Percentiles rank a stretch among this genome's conserved stretches.
Evolutionary conservation across 2,329 filamentous ascomycete species (phyloP).

Genomic region (Leptographium radiaticola): DNA sequence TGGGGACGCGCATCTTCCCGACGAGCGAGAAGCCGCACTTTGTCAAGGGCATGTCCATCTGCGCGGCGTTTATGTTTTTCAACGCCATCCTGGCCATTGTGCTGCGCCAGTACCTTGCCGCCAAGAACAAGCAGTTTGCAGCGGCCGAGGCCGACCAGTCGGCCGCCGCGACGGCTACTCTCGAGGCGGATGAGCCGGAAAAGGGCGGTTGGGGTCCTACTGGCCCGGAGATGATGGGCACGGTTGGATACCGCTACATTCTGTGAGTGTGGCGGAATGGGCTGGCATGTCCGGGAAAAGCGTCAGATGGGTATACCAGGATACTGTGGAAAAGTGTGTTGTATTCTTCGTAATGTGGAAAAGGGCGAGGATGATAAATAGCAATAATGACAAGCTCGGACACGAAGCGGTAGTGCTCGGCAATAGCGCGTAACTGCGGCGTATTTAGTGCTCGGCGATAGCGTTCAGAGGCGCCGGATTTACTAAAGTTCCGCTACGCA

Average conservation of each 20-base stretch:
- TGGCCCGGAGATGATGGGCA: conserved; percentile 9
- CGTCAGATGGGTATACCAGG: no score
- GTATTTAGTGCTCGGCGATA: background rate
- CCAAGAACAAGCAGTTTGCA: conserved; percentile 21
- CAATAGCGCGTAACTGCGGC: no score
- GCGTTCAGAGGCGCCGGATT: background rate
- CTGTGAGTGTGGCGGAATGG: conserved; percentile 1
- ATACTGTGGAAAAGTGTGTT: no score
- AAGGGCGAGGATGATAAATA: no score
- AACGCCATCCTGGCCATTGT: conserved; percentile 22
- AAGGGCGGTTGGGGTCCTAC: background rate
- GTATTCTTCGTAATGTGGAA: no score
- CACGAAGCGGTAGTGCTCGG: no score
- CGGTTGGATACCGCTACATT: conserved; percentile 11
- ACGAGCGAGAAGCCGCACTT: conserved; percentile 22
- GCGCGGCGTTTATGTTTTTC: conserved; percentile 28
- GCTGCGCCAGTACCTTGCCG: conserved; percentile 19
- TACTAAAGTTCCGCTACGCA: background rate
- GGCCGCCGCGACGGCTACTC: background rate
- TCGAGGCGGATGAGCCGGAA: background rate
- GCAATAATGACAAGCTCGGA: no score
- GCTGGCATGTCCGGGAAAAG: no score
- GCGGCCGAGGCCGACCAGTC: conserved; percentile 13
- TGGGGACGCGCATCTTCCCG: conserved; percentile 53
- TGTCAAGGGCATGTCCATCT: conserved; percentile 24